Evolutionary conservation across 768 basidiomycete species (phyloP).

Genomic region (Agaricus bisporus): DNA sequence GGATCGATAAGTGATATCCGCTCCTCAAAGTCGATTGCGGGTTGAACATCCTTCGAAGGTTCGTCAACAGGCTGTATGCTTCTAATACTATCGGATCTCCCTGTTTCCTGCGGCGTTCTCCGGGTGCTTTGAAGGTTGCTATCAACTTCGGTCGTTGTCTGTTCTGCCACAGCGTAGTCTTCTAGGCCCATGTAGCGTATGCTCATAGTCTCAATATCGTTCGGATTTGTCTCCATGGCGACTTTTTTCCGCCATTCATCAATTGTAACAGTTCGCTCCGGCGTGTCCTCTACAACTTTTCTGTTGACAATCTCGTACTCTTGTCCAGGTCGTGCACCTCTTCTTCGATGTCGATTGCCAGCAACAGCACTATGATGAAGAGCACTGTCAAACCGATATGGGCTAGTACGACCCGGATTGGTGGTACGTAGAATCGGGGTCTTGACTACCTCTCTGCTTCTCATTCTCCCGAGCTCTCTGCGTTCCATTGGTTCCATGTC

Average conservation of each 20-base stretch:
- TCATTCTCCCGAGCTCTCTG: slow-evolving; percentile 13
- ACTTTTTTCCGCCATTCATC: slow-evolving; percentile 53
- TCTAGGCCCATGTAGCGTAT: slow-evolving; percentile 38
- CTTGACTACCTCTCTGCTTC: slow-evolving; percentile 8
- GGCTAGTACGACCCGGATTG: neutral
- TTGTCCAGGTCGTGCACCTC: slow-evolving; percentile 24
- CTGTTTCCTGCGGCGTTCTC: slow-evolving; percentile 4
- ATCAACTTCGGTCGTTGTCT: slow-evolving; percentile 11
- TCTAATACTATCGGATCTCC: slow-evolving; percentile 6
- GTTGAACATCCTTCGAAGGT: slow-evolving; percentile 6
- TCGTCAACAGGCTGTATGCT: slow-evolving; percentile 7
- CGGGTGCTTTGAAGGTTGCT: slow-evolving; percentile 8
- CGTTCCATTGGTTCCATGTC: neutral
- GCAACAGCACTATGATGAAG: slow-evolving; percentile 11
- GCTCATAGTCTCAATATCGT: slow-evolving; percentile 34
- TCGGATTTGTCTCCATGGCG: slow-evolving; percentile 28
- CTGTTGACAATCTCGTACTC: slow-evolving; percentile 37
- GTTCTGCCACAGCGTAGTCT: slow-evolving; percentile 15
- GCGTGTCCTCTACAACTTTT: slow-evolving; percentile 40
- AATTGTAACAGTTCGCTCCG: slow-evolving; percentile 47
- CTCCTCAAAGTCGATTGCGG: neutral
- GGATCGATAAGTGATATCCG: neutral
- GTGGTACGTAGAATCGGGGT: slow-evolving; percentile 1
- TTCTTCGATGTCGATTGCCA: neutral
- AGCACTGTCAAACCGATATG: slow-evolving; percentile 14